Percentiles rank a stretch among this genome's conserved stretches.
Conservation (phyloP, 495 filamentous ascomycete species). For the Penicillium crystallinum region DNA sequence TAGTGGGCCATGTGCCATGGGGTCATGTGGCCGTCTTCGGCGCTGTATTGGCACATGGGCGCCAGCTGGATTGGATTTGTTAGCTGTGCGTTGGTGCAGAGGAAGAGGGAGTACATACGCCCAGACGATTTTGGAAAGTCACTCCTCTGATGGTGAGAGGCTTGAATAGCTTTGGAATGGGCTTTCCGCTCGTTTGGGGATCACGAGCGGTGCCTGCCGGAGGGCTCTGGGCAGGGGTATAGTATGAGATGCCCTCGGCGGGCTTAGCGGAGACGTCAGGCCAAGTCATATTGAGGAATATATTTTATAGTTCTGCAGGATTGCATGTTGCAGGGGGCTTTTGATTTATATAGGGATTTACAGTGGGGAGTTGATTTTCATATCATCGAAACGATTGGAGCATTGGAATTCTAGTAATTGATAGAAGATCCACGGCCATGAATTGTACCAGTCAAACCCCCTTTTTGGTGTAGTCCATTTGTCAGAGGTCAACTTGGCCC, state of each 20-base stretch:
- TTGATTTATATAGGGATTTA: background rate
- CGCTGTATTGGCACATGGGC: slow-evolving; percentile 67
- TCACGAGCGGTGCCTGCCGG: slow-evolving; percentile 61
- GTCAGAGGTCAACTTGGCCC: background rate
- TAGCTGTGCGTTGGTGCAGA: slow-evolving; percentile 1
- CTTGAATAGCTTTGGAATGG: slow-evolving; percentile 64
- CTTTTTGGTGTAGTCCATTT: background rate
- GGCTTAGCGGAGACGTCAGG: slow-evolving; percentile 37
- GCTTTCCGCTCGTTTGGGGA: slow-evolving; percentile 51
- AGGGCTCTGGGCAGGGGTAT: slow-evolving; percentile 60
- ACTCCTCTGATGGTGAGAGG: slow-evolving; percentile 55
- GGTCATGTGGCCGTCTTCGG: slow-evolving; percentile 57
- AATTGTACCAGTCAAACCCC: background rate
- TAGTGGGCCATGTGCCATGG: slow-evolving; percentile 58
- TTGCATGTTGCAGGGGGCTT: background rate
- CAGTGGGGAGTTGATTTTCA: slow-evolving; percentile 5
- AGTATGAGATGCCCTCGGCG: slow-evolving; percentile 57
- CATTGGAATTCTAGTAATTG: background rate
- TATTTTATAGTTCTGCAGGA: slow-evolving; percentile 2
- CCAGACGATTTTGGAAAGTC: slow-evolving; percentile 58
- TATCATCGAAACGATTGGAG: slow-evolving; percentile 3
- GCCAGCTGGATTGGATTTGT: slow-evolving; percentile 32
- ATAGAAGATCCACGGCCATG: background rate
- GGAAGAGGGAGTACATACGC: slow-evolving; percentile 30
- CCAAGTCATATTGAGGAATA: slow-evolving; percentile 22